Percentiles rank a stretch among this genome's conserved stretches.
Evolutionary conservation across 2,329 filamentous ascomycete genomes (phyloP).

Genomic region (Aspergillus vadensis): DNA sequence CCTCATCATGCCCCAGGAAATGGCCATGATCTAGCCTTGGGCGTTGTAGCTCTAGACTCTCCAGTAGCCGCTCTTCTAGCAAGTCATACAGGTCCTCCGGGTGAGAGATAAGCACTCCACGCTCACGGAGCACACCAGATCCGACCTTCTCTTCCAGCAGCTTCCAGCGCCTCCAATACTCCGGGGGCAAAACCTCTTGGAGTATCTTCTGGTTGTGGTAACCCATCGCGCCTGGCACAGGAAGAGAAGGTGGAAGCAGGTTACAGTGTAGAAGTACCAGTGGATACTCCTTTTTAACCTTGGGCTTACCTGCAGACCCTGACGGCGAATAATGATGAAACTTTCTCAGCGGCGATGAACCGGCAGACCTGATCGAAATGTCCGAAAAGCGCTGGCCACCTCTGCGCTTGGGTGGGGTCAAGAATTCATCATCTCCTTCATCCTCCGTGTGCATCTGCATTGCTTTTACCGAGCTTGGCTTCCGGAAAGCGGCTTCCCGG

Average conservation of each 20-base stretch:
- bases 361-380: constrained; percentile 35
- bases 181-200: constrained; percentile 52
- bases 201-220: constrained; percentile 47
- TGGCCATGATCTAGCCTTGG: constrained; percentile 62
- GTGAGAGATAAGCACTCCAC: constrained; percentile 64
- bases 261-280: constrained; percentile 64
- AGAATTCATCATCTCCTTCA: constrained; percentile 44
- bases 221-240: constrained; percentile 44
- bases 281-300: constrained; percentile 52
- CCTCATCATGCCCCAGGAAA: constrained; percentile 48
- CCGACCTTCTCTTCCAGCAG: constrained; percentile 56
- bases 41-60: constrained; percentile 59
- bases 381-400: constrained; percentile 32
- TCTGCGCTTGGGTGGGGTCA: constrained; percentile 38
- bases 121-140: constrained; percentile 57
- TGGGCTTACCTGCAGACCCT: constrained; percentile 33
- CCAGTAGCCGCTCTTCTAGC: constrained; percentile 62
- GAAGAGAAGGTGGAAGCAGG: constrained; percentile 56
- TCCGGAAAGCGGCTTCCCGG: constrained; percentile 43
- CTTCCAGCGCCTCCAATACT: constrained; percentile 51
- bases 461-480: constrained; percentile 48
- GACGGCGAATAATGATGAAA: constrained; percentile 40
- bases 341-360: constrained; percentile 34
- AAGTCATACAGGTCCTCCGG: constrained; percentile 64
- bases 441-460: constrained; percentile 49